Base-by-base conservation (phyloP, 352 stramenopile species). In the Phytophthora sansomeana region DNA sequence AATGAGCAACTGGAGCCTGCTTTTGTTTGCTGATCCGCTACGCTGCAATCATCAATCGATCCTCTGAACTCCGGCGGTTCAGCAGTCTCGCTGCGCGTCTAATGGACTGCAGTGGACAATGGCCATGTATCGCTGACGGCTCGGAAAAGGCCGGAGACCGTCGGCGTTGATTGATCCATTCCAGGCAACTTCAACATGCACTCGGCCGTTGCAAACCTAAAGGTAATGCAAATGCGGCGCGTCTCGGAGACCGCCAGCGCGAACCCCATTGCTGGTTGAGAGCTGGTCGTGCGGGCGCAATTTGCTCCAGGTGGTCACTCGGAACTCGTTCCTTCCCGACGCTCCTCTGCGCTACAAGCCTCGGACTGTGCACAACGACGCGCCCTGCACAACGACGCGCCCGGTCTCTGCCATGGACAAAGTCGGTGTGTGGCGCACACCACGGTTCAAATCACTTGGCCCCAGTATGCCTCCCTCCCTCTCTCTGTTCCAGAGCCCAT, bases 251-350 rank as follows among this genome's bases (percentile, higher is more conserved):
- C n/a, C n/a, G 3, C 44, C 10, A 4, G 24, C 43, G 28, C 28
- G 47, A 65, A 47, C 38, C 38, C 17, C 38, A 58, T 53, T 38
- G 49, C 41, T 61, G 58, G 41, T 47, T 17, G 41, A 47, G 6
- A 7, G 11, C 41, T 47, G 41, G 58, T 56, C 58, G 30, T 53
- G 47, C 58, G 16, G 48, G 39, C 58, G 36, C 58, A 46, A 54
- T 33, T 42, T 48, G 32, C 33, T 39, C 52, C 60, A 68, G 50
- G 60, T 68, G 60, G 60, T 13, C 42, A 19, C 42, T 68, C 51
- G 60, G 60, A 68, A 68, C 41, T 46, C 41, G 19, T n/a, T n/a
- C 42, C 11, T 48, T 48, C 42, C 41, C 30, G 30, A 33, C n/a
- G 39, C 48, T 52, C 58, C 49, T 60, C 35, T 67, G 5, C 48